phyloP scores from a whole-genome alignment of 331 rosid genomes.

The Malus hybrid region DNA sequence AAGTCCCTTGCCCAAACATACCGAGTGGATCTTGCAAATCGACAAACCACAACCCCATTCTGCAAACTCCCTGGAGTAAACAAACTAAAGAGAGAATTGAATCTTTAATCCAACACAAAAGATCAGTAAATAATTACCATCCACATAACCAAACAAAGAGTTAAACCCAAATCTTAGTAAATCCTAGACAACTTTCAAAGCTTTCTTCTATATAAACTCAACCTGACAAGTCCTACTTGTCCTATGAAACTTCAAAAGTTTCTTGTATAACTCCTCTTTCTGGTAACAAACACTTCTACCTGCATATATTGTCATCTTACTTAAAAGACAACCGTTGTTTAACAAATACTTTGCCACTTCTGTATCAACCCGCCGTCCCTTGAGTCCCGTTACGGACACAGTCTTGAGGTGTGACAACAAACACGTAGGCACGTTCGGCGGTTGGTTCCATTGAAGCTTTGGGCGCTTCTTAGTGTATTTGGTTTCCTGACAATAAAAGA shows the following conservation, averaged over 20 bases:
- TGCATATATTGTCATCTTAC: background rate
- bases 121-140: too few relatives aligned
- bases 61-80: too few relatives aligned
- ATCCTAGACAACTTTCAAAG: too few relatives aligned
- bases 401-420: background rate
- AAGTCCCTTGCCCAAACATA: too few relatives aligned
- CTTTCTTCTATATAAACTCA: background rate
- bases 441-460: background rate
- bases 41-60: too few relatives aligned
- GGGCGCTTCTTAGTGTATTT: background rate
- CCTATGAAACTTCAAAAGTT: background rate
- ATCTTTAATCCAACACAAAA: too few relatives aligned
- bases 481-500: background rate
- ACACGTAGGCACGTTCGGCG: background rate
- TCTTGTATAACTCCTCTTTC: background rate
- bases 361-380: background rate
- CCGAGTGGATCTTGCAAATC: too few relatives aligned
- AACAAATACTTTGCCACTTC: background rate
- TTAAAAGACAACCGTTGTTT: background rate
- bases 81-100: too few relatives aligned
- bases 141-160: too few relatives aligned
- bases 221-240: background rate
- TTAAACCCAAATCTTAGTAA: too few relatives aligned
- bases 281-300: too few relatives aligned
- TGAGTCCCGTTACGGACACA: background rate